A percentile compares a stretch with the other conserved stretches of the same genome.
Evolutionary conservation across 768 basidiomycete genomes (phyloP).

Genomic region (Megacollybia marginata): DNA sequence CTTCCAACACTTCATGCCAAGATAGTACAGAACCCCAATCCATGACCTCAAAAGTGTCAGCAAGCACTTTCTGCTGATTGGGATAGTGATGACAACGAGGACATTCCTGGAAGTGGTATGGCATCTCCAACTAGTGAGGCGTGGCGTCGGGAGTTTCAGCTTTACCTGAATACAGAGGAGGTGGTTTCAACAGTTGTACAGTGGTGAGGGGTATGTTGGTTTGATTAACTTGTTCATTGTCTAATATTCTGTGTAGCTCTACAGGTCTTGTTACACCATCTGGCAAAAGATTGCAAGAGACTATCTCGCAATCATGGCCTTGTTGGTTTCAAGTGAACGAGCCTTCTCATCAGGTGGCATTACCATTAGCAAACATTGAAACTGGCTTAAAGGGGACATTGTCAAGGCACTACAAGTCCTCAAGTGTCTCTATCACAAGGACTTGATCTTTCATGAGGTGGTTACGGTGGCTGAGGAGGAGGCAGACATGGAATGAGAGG

Average conservation of each 20-base stretch:
- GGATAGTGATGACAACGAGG: constrained; percentile 4
- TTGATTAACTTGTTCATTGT: constrained; percentile 3
- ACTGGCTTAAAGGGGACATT: constrained; percentile 17
- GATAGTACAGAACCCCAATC: too few species aligned
- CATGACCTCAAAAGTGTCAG: too few species aligned
- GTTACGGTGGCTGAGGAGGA: background rate
- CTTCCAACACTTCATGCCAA: background rate
- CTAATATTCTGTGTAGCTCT: constrained; percentile 19
- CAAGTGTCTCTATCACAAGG: too few species aligned
- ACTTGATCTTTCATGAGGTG: constrained; percentile 14
- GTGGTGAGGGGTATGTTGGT: constrained; percentile 28
- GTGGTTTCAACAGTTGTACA: constrained; percentile 16
- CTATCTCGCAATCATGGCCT: constrained; percentile 29
- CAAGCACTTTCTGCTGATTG: too few species aligned
- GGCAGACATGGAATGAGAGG: background rate
- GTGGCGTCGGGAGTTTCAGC: constrained; percentile 15
- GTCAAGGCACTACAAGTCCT: too few species aligned
- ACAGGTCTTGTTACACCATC: too few species aligned
- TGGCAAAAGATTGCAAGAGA: constrained; percentile 30
- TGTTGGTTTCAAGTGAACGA: too few species aligned
- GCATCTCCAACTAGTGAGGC: too few species aligned
- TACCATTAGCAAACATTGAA: too few species aligned
- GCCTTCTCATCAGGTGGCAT: too few species aligned
- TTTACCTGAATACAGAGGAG: too few species aligned
- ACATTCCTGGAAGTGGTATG: constrained; percentile 1